A percentile compares a stretch with the other conserved stretches of the same genome.
phyloP scores from a whole-genome alignment of 1,284 basidiomycete species.

The Coniferiporia sulphurascens region DNA sequence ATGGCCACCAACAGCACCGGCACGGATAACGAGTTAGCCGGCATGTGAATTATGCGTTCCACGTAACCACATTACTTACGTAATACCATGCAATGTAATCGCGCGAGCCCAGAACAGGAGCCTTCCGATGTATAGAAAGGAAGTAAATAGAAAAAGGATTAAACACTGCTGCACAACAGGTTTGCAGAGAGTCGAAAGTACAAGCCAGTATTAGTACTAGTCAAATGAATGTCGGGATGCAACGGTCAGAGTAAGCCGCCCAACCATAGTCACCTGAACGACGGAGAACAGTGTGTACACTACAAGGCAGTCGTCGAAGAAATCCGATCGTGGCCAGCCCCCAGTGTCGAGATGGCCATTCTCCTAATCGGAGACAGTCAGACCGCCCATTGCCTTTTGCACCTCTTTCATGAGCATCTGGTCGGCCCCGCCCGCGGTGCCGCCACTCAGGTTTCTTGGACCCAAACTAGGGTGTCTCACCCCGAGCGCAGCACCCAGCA shows the following conservation, averaged over 20 bases:
- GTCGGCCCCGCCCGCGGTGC: conserved; percentile 36
- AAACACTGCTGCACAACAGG: conserved; percentile 15
- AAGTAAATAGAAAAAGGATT: conserved; percentile 1
- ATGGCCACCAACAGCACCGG: background rate
- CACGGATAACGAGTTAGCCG: background rate
- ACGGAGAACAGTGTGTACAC: background rate
- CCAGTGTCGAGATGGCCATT: background rate
- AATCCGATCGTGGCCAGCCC: background rate
- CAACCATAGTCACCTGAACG: conserved; percentile 2
- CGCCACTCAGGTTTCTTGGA: conserved; percentile 44
- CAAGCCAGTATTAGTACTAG: conserved; percentile 8
- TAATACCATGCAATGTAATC: too few species aligned
- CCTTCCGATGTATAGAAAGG: background rate
- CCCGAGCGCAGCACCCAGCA: conserved; percentile 77
- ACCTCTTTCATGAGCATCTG: conserved; percentile 69
- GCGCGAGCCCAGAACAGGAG: too few species aligned
- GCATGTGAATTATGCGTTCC: background rate
- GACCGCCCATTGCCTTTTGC: conserved; percentile 70
- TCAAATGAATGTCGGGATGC: conserved; percentile 16
- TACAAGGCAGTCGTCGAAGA: background rate
- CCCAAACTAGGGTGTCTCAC: conserved; percentile 70
- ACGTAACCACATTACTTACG: too few species aligned
- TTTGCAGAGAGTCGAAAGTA: background rate
- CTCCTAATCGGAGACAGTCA: conserved; percentile 61
- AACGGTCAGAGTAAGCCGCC: conserved; percentile 1